Base-by-base conservation (phyloP, 176 grass and related monocot species). In the Neostapfia colusana region DNA sequence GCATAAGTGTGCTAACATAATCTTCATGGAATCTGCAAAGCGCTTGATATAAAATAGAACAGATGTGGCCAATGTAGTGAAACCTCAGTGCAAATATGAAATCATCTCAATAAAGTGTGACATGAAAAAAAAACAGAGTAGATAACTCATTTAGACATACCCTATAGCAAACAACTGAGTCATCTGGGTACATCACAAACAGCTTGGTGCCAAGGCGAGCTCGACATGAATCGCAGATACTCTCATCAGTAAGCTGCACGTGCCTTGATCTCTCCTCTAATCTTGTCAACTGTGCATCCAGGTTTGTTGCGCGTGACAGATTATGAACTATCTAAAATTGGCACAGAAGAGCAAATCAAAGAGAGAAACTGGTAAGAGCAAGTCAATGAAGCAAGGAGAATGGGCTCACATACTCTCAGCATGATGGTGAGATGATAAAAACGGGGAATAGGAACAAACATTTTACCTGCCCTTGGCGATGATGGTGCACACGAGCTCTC, bases 171-270 rank as follows among this genome's bases (percentile, higher is more conserved):
- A 98, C 91, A 67, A 98, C 89, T 2, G 95, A 93, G 35, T 98
- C 91, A 18, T 98, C 82, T 73, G 95, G 95, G 77, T 94, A 98
- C 95, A 98, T 98, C 14, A 87, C 95, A 79, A 98, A 98, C 10
- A 98, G 79, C 86, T 98, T 98, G 63, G 95, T 98, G 60, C 95
- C 95, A 7, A 98, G 89, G 20, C 88, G 91, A 54, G 95, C 85
- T 40, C 81, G 65, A 67, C 95, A 98, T 42, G 95, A 98, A 82
- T 88, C 87, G 0, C 95, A 98, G 24, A 90, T 89, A 43, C 89
- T 98, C 76, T 98, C 95, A 6, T 98, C 95, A 28, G 88, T 98
- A 58, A 98, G 76, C 63, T 98, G 95, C 77, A 98, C 95, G 76
- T 94, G 81, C 70, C 95, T 91, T 69, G 95, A 94, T 69, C 95